phyloP scores from a whole-genome alignment of 1,284 basidiomycete species.

The Austroboletus novae-zelandiae region DNA sequence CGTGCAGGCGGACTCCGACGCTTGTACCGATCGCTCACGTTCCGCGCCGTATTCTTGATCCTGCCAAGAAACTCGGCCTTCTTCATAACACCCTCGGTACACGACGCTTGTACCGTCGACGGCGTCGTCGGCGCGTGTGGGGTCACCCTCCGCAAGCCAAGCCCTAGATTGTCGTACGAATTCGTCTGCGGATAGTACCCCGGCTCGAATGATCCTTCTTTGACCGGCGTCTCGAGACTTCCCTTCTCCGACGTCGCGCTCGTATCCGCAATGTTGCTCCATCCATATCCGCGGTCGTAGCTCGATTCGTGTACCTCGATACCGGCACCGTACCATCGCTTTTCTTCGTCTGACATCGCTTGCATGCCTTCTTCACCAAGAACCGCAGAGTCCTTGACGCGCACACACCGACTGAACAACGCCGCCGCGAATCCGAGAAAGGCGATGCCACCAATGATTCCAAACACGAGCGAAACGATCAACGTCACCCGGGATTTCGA shows the following conservation, averaged over 20 bases:
- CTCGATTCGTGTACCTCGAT: conserved; percentile 31
- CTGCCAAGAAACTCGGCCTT: conserved; percentile 64
- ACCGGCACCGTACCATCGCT: conserved; percentile 63
- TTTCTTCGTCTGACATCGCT: conserved; percentile 60
- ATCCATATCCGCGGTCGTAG: conserved; percentile 28
- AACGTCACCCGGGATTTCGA: conserved; percentile 50
- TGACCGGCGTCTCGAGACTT: conserved; percentile 22
- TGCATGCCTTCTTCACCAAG: conserved; percentile 53
- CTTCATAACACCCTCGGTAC: conserved; percentile 53
- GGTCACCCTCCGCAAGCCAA: conserved; percentile 48
- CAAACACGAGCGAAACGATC: conserved; percentile 61
- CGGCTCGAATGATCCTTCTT: conserved; percentile 28
- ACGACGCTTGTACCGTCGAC: conserved; percentile 26
- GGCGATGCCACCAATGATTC: conserved; percentile 57
- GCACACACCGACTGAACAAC: conserved; percentile 49
- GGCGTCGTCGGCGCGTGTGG: conserved; percentile 24
- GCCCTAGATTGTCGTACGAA: conserved; percentile 42
- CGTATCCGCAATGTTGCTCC: conserved; percentile 30
- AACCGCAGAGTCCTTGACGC: conserved; percentile 57
- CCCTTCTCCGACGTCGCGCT: conserved; percentile 30
- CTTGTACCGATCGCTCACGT: conserved; percentile 60
- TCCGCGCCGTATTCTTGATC: conserved; percentile 58
- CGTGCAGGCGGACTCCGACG: conserved; percentile 37
- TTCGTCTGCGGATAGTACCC: conserved; percentile 20
- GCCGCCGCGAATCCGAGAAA: conserved; percentile 56